phyloP scores from a whole-genome alignment of 352 stramenopile species.

The Globisporangium echinulatum region DNA sequence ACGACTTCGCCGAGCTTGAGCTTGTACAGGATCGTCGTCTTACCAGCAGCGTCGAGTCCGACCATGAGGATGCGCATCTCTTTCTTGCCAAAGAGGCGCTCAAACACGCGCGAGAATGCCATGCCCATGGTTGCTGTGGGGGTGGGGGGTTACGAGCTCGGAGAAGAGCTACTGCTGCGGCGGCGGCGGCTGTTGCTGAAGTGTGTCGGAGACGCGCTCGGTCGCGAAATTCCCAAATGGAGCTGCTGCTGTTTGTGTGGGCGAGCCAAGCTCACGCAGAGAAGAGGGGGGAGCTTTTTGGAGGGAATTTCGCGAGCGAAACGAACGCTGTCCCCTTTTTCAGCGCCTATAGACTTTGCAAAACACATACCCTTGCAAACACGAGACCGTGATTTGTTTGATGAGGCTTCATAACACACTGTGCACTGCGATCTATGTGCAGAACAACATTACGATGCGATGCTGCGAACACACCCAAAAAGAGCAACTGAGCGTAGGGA shows the following conservation, averaged over 20 bases:
- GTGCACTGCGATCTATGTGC: neutral
- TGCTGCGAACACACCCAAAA: neutral
- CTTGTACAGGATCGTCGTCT: conserved; percentile 99
- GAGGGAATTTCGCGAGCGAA: too few relatives aligned
- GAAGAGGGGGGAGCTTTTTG: too few relatives aligned
- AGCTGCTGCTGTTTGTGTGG: neutral
- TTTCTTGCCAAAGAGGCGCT: conserved; percentile 98
- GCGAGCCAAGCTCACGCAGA: too few relatives aligned
- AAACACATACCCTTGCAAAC: neutral
- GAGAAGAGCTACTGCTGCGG: neutral
- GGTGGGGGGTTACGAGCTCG: neutral
- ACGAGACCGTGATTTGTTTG: neutral
- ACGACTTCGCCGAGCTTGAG: conserved; percentile 90
- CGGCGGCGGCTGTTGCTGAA: neutral
- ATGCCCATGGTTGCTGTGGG: conserved; percentile 92
- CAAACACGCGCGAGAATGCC: conserved; percentile 96
- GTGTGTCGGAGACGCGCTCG: conserved; percentile 1
- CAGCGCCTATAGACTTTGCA: neutral
- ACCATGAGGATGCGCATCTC: conserved; percentile 99
- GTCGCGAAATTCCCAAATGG: conserved; percentile 51
- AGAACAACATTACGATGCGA: neutral
- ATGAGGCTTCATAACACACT: too few relatives aligned
- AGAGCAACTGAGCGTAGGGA: neutral
- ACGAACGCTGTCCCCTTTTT: neutral
- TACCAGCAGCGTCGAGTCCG: conserved; percentile 98